Evolutionary conservation across 805 yeast genomes (phyloP).

Genomic region (Candida nemodendra): DNA sequence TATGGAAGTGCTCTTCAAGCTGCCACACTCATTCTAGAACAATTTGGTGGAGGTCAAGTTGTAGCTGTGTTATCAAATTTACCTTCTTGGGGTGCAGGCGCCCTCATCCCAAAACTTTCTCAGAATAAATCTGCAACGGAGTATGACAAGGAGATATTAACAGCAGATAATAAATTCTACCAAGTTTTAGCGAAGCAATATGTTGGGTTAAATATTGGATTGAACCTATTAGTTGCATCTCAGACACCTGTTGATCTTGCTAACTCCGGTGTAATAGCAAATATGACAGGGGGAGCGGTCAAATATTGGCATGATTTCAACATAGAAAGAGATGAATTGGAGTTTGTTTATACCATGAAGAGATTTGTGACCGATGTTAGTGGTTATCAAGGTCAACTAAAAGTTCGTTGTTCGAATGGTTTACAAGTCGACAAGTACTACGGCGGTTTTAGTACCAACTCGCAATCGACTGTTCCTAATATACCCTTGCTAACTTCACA

Average conservation of each 20-base stretch:
- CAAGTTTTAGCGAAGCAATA: slow-evolving; percentile 56
- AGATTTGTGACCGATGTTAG: slow-evolving; percentile 46
- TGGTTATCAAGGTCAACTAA: slow-evolving; percentile 81
- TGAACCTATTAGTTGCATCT: slow-evolving; percentile 74
- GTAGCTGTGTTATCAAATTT: slow-evolving; percentile 62
- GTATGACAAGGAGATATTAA: slow-evolving; percentile 46
- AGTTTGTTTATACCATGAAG: slow-evolving; percentile 60
- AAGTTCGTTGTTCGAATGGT: slow-evolving; percentile 85
- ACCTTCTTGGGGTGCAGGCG: slow-evolving; percentile 84
- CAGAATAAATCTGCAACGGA: slow-evolving; percentile 38
- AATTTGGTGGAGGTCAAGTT: slow-evolving; percentile 82
- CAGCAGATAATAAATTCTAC: slow-evolving; percentile 63
- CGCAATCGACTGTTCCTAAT: slow-evolving; percentile 56
- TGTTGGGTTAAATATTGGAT: slow-evolving; percentile 58
- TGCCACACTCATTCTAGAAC: slow-evolving; percentile 59
- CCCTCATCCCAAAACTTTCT: slow-evolving; percentile 44
- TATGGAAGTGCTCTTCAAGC: slow-evolving; percentile 77
- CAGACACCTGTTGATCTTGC: slow-evolving; percentile 65
- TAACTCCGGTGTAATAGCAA: slow-evolving; percentile 63
- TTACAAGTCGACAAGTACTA: slow-evolving; percentile 76
- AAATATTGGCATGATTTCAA: slow-evolving; percentile 66
- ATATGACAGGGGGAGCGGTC: slow-evolving; percentile 68
- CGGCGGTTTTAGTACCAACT: slow-evolving; percentile 49
- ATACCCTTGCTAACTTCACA: slow-evolving; percentile 64
- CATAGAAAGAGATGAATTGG: slow-evolving; percentile 63